A percentile compares a stretch with the other conserved stretches of the same genome.
Evolutionary conservation across 2,329 filamentous ascomycete species (phyloP).

Genomic region (Paraphaeosphaeria minitans): DNA sequence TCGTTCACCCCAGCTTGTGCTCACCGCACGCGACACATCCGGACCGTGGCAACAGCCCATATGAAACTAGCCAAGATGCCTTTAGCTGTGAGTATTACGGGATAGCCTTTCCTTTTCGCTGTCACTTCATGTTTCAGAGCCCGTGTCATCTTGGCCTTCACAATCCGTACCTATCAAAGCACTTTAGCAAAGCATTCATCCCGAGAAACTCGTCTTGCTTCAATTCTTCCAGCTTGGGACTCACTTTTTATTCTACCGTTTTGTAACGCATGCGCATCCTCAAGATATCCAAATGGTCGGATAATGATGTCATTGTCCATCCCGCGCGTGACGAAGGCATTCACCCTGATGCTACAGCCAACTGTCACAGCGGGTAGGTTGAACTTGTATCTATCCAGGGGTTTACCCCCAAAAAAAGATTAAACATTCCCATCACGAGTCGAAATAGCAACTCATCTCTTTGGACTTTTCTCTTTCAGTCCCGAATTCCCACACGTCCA

Average conservation of each 20-base stretch:
- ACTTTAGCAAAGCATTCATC: background rate
- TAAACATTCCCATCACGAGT: too few relatives aligned
- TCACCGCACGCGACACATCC: background rate
- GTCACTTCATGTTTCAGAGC: background rate
- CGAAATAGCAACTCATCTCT: too few relatives aligned
- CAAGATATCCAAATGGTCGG: background rate
- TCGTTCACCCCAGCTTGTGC: background rate
- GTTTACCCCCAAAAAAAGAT: too few relatives aligned
- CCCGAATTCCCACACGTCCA: too few relatives aligned
- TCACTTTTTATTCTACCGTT: background rate
- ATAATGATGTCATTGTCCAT: background rate
- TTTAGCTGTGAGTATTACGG: conserved; percentile 34
- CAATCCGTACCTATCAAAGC: background rate
- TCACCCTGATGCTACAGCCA: background rate
- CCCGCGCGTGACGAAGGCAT: background rate
- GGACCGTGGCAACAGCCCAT: conserved; percentile 1
- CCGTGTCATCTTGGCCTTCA: background rate
- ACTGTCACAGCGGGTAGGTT: background rate
- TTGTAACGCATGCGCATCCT: background rate
- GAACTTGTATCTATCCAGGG: too few relatives aligned
- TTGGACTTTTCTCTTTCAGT: too few relatives aligned
- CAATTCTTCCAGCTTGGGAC: background rate
- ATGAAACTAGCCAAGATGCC: conserved; percentile 38
- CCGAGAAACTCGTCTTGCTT: background rate
- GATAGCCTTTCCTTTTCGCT: background rate